These are phyloP conservation scores for Gentiana straminea DNA, from an alignment of 257 asterid species.

Conservation along the genomic window DNA sequence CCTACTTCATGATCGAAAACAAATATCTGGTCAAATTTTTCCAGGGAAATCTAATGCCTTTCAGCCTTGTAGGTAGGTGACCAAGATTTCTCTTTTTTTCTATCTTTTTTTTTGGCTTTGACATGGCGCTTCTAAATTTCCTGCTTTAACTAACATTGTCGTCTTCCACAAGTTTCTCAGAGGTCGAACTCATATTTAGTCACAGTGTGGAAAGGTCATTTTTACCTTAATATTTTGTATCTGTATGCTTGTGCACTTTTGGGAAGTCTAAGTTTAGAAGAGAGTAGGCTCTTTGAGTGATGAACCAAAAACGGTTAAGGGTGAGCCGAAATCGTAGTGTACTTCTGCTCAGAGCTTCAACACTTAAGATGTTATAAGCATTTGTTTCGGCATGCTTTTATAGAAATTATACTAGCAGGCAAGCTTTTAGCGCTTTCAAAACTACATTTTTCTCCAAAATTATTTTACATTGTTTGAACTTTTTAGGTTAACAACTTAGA, in stretches of 20 bases:
- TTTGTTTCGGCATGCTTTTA: too few species aligned
- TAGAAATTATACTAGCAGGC: too few species aligned
- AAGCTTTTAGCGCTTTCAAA: too few species aligned
- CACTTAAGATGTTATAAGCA: neutral
- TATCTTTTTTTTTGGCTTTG: too few species aligned
- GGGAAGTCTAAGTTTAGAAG: neutral
- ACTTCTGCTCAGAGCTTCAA: neutral
- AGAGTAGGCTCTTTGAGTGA: neutral
- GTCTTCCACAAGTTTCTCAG: too few species aligned
- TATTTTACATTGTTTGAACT: too few species aligned
- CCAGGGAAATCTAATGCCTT: conserved; percentile 16
- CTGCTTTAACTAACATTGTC: too few species aligned
- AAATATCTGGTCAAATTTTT: conserved; percentile 59
- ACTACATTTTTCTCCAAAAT: too few species aligned
- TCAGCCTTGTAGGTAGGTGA: conserved; percentile 31
- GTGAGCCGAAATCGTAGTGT: neutral
- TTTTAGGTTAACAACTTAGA: too few species aligned
- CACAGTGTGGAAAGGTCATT: neutral
- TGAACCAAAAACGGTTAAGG: neutral
- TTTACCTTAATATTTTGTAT: neutral
- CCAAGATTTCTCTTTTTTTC: too few species aligned
- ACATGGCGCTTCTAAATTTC: too few species aligned
- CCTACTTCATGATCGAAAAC: conserved; percentile 52
- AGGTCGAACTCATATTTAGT: neutral
- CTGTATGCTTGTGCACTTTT: neutral